Percentiles rank a stretch among this genome's conserved stretches.
Evolutionary conservation across 129 eudicot genomes (phyloP).

Genomic region (Escallonia herrerae): DNA sequence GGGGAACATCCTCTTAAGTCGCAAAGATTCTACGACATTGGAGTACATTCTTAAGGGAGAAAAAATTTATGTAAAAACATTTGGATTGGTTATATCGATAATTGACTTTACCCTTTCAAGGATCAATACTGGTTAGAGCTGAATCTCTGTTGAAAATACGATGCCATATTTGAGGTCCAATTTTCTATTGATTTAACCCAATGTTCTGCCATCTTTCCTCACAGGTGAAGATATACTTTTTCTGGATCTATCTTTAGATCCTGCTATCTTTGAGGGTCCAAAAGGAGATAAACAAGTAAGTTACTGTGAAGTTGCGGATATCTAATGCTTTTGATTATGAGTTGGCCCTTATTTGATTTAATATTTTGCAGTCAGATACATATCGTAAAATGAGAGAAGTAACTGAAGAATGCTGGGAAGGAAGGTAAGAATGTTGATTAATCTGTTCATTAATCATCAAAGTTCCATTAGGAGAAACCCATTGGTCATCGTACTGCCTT

Average conservation of each 20-base stretch:
- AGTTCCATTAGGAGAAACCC: neutral
- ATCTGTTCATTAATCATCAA: neutral
- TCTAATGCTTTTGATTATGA: neutral
- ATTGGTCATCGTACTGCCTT: no score
- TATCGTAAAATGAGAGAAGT: slow-evolving; percentile 74
- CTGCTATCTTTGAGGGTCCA: slow-evolving; percentile 83
- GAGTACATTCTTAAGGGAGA: slow-evolving; percentile 65
- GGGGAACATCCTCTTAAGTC: slow-evolving; percentile 84
- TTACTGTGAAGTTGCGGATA: neutral
- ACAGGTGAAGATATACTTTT: slow-evolving; percentile 88
- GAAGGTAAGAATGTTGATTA: slow-evolving; percentile 41
- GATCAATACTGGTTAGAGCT: slow-evolving; percentile 68
- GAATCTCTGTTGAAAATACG: neutral
- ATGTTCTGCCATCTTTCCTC: neutral
- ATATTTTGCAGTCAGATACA: slow-evolving; percentile 67
- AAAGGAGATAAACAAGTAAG: slow-evolving; percentile 92
- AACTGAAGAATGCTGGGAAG: slow-evolving; percentile 84
- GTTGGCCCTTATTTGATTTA: neutral
- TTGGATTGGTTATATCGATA: slow-evolving; percentile 66
- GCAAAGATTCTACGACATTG: slow-evolving; percentile 54
- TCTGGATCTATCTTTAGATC: slow-evolving; percentile 80
- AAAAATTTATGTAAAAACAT: slow-evolving; percentile 45
- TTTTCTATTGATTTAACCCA: slow-evolving; percentile 3
- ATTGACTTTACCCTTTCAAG: slow-evolving; percentile 97
- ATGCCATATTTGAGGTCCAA: slow-evolving; percentile 5